phyloP scores from a whole-genome alignment of 306 rosid genomes.

The Vachellia collinsii region DNA sequence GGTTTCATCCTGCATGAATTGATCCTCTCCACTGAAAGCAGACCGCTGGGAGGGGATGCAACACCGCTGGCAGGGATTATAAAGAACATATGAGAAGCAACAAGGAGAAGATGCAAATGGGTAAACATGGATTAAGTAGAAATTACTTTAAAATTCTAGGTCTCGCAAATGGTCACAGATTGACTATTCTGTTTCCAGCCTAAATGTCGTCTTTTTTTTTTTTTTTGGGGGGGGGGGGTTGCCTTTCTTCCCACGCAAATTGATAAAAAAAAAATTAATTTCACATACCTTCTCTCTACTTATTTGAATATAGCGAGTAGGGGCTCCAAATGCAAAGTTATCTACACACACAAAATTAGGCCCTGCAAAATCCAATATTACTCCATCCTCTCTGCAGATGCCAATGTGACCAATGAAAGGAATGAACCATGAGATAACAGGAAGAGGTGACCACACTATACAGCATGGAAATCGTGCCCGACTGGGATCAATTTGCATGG shows the following conservation, averaged over 20 bases:
- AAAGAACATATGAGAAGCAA: conserved; percentile 39
- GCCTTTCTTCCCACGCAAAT: neutral
- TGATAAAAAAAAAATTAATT: neutral
- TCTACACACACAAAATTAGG: conserved; percentile 91
- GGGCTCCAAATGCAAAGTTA: conserved; percentile 84
- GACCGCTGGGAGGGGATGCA: conserved; percentile 44
- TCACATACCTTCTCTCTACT: conserved; percentile 67
- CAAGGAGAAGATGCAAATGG: conserved; percentile 20
- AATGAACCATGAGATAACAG: conserved; percentile 87
- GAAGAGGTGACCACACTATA: conserved; percentile 98
- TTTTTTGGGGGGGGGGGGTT: neutral
- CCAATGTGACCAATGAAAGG: conserved; percentile 96
- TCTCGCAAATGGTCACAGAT: conserved; percentile 18
- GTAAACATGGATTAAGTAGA: conserved; percentile 21
- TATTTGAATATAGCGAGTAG: conserved; percentile 75
- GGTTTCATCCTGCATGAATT: conserved; percentile 47
- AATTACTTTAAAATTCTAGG: conserved; percentile 17
- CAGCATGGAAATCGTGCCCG: conserved; percentile 86
- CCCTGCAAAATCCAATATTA: conserved; percentile 95
- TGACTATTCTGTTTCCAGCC: conserved; percentile 18
- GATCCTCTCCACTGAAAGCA: conserved; percentile 46
- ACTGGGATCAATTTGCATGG: conserved; percentile 71
- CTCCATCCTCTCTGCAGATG: conserved; percentile 96
- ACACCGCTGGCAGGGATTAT: conserved; percentile 56
- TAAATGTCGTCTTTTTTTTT: neutral